Conservation (phyloP, 2,329 filamentous ascomycete genomes). For the Scleromitrula shiraiana region DNA sequence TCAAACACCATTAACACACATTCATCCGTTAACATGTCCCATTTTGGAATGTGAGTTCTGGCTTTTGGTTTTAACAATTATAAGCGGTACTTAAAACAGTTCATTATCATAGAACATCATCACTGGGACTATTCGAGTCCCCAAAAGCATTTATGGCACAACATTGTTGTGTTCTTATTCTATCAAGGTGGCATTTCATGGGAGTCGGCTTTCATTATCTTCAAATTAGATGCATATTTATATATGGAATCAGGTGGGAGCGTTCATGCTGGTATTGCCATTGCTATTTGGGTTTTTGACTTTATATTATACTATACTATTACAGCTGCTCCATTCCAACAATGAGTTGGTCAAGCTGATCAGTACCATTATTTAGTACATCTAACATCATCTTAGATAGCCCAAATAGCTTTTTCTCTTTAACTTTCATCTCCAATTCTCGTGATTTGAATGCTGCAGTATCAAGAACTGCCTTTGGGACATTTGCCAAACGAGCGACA, state of each 20-base stretch:
- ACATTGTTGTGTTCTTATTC: neutral
- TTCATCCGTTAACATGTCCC: constrained; percentile 7
- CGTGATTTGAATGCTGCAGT: constrained; percentile 71
- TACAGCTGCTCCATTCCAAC: constrained; percentile 50
- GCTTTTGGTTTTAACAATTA: constrained; percentile 1
- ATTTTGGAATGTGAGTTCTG: constrained; percentile 14
- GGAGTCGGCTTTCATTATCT: constrained; percentile 5
- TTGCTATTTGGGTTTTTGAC: constrained; percentile 16
- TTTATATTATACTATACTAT: constrained; percentile 12
- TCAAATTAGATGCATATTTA: constrained; percentile 1
- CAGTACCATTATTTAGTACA: constrained; percentile 18
- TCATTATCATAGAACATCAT: neutral
- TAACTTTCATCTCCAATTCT: constrained; percentile 70
- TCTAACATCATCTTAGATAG: constrained; percentile 23
- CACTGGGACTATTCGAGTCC: no score
- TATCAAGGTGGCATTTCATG: neutral
- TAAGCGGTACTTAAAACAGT: neutral
- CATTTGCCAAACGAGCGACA: constrained; percentile 76
- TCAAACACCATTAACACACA: neutral
- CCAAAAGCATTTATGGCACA: constrained; percentile 7
- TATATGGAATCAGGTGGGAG: constrained; percentile 2
- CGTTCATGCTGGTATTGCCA: constrained; percentile 7
- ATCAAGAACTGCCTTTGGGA: constrained; percentile 70
- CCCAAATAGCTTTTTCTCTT: constrained; percentile 46
- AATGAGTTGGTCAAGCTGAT: constrained; percentile 24